Percentiles rank a stretch among this genome's conserved stretches.
phyloP scores from a whole-genome alignment of 805 yeast species.

The Saccharomycopsis sp. region DNA sequence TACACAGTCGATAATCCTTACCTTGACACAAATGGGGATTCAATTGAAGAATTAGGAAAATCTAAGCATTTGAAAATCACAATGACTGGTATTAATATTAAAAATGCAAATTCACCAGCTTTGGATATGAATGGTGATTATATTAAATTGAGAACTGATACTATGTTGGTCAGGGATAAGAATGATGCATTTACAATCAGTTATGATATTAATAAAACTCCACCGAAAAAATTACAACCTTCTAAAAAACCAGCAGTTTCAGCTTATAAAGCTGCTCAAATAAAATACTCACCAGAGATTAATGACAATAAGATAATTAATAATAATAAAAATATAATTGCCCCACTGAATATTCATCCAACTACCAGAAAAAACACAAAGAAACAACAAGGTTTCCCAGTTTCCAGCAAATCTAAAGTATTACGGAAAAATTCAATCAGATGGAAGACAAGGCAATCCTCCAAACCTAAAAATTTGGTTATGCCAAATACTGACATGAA shows the following conservation, averaged over 20 bases:
- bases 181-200: constrained; percentile 8
- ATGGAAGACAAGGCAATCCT: no score
- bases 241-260: not conserved
- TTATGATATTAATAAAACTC: not conserved
- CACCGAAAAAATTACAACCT: not conserved
- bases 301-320: no score
- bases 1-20: constrained; percentile 18
- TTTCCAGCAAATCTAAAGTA: no score
- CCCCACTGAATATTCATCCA: no score
- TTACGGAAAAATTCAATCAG: no score
- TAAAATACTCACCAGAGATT: not conserved
- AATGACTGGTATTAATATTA: constrained; percentile 1
- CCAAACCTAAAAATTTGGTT: no score
- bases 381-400: no score
- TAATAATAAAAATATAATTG: no score
- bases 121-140: constrained; percentile 2
- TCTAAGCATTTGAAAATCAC: not conserved
- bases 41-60: not conserved
- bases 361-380: no score
- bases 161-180: constrained; percentile 9
- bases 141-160: not conserved
- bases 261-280: not conserved
- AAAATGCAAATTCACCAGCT: not conserved
- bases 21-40: not conserved
- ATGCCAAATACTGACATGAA: no score